Conservation (phyloP, 176 grass and related monocot species). For the Carex kokanica region DNA sequence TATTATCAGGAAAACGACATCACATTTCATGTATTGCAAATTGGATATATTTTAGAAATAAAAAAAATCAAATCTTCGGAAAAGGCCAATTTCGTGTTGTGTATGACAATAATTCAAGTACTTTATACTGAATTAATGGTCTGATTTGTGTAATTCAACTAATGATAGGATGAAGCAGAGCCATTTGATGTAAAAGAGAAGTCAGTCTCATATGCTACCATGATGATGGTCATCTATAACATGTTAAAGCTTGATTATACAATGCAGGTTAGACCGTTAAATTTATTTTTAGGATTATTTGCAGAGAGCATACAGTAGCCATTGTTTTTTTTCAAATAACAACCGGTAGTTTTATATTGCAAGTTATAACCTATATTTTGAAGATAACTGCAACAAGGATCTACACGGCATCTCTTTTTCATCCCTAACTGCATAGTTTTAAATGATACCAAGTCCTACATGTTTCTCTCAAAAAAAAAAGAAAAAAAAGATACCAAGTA, state of each 20-base stretch:
- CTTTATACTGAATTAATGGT: neutral
- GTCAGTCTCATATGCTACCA: conserved; percentile 19
- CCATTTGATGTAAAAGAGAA: conserved; percentile 28
- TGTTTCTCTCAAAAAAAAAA: too few species aligned
- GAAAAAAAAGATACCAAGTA: neutral
- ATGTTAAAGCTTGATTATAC: conserved; percentile 71
- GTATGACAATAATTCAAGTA: neutral
- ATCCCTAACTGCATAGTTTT: neutral
- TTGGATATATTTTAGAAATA: too few species aligned
- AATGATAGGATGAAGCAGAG: conserved; percentile 32
- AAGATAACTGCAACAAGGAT: neutral
- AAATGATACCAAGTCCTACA: neutral
- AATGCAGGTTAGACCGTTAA: conserved; percentile 44
- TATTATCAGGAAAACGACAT: too few species aligned
- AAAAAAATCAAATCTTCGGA: too few species aligned
- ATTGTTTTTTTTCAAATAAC: neutral
- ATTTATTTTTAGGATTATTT: neutral
- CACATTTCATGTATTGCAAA: too few species aligned
- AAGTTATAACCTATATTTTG: neutral
- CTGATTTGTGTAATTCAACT: conserved; percentile 12
- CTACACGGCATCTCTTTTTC: neutral
- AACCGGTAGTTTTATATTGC: neutral
- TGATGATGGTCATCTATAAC: conserved; percentile 38
- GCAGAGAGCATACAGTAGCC: neutral
- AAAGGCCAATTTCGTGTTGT: neutral